These are phyloP conservation scores for Aphanomyces astaci DNA, from an alignment of 352 stramenopile genomes.

Conservation along the genomic window DNA sequence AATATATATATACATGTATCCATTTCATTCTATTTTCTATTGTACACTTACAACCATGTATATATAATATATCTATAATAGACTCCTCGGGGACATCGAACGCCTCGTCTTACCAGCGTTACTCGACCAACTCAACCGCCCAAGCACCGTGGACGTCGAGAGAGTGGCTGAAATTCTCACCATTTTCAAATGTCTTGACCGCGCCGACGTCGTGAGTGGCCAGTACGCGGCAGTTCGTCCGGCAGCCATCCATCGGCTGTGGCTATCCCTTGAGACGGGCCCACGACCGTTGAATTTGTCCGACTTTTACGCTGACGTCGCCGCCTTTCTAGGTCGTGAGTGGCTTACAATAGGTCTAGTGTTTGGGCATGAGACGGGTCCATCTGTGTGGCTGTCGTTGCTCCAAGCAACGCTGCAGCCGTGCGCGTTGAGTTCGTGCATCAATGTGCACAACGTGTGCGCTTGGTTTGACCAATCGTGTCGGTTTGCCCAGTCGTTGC, in stretches of 20 bases:
- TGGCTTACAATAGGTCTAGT: not conserved
- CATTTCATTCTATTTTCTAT: too few species aligned
- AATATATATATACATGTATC: too few species aligned
- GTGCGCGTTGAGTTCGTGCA: not conserved
- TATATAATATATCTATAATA: too few species aligned
- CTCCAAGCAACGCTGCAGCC: slow-evolving; percentile 12
- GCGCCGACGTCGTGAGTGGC: not conserved
- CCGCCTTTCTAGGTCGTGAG: slow-evolving; percentile 2
- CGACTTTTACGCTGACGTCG: slow-evolving; percentile 6
- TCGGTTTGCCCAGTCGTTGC: not conserved
- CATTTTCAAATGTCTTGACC: not conserved
- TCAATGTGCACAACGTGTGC: not conserved
- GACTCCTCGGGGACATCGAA: slow-evolving; percentile 2
- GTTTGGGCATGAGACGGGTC: not conserved
- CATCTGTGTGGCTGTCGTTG: not conserved
- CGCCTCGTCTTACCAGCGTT: not conserved
- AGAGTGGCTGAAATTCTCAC: not conserved
- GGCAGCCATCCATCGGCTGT: slow-evolving; percentile 18
- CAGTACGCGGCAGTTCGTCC: not conserved
- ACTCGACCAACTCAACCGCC: not conserved
- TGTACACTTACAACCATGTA: too few species aligned
- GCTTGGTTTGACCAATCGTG: not conserved
- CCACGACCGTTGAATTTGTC: not conserved
- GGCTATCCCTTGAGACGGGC: not conserved
- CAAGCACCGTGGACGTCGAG: not conserved